A percentile compares a stretch with the other conserved stretches of the same genome.
Evolutionary conservation across 805 yeast species (phyloP).

Genomic region (Cyberlindnera bimundalis): DNA sequence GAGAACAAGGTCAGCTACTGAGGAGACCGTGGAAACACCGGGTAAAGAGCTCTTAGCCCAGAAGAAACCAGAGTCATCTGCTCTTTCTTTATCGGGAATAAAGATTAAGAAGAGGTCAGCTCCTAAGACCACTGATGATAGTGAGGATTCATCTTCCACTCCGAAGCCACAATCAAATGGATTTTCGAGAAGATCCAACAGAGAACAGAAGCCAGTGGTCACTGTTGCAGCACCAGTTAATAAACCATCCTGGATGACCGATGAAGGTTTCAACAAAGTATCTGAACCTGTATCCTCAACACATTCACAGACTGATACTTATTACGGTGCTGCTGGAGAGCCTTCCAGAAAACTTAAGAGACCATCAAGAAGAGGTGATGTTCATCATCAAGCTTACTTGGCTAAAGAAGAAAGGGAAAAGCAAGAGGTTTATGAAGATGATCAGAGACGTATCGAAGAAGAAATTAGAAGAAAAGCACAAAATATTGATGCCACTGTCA

Average conservation of each 20-base stretch:
- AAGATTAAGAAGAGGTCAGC: constrained; percentile 21
- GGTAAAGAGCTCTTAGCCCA: neutral
- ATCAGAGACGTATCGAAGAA: constrained; percentile 6
- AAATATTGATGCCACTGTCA: constrained; percentile 58
- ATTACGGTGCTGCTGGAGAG: constrained; percentile 7
- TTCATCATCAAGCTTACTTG: neutral
- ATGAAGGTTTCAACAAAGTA: constrained; percentile 2
- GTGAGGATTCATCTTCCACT: neutral
- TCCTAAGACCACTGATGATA: neutral
- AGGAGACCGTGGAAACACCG: constrained; percentile 1
- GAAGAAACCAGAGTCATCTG: constrained; percentile 1
- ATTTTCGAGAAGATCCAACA: constrained; percentile 11
- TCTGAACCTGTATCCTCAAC: neutral
- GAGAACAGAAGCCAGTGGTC: constrained; percentile 1
- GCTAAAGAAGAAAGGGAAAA: constrained; percentile 8
- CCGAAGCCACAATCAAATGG: constrained; percentile 6
- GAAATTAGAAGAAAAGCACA: constrained; percentile 14
- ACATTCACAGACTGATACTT: neutral
- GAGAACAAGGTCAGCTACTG: neutral
- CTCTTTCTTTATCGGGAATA: constrained; percentile 1
- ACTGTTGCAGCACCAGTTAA: neutral
- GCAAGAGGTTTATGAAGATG: neutral
- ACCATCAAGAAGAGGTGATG: constrained; percentile 20
- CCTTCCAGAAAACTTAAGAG: constrained; percentile 14
- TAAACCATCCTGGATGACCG: constrained; percentile 11